A percentile compares a stretch with the other conserved stretches of the same genome.
Conservation (phyloP, 2,329 filamentous ascomycete species). For the Alternaria triticimaculans region DNA sequence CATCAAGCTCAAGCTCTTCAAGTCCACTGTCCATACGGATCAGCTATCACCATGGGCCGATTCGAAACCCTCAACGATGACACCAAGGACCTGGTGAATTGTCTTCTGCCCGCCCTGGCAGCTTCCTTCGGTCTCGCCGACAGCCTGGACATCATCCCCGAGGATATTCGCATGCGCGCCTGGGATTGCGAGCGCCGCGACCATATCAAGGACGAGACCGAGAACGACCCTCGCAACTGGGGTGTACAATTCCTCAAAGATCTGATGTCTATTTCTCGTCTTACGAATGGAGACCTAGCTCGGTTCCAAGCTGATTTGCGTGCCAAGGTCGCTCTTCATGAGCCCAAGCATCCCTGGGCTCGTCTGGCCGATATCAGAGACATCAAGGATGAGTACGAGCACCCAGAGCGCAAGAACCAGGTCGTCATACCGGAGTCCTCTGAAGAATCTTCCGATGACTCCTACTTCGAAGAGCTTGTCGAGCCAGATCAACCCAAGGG, state of each 20-base stretch:
- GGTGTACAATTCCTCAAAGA: constrained; percentile 47
- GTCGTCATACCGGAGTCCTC: constrained; percentile 17
- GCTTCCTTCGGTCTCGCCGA: constrained; percentile 29
- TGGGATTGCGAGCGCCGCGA: constrained; percentile 46
- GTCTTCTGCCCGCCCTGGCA: constrained; percentile 41
- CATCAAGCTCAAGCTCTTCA: background rate
- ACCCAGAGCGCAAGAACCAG: constrained; percentile 23
- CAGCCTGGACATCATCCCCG: constrained; percentile 37
- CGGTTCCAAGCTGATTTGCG: constrained; percentile 36
- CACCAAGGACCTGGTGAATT: constrained; percentile 41
- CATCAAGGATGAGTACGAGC: constrained; percentile 38
- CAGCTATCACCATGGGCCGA: constrained; percentile 34
- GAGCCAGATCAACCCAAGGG: constrained; percentile 32
- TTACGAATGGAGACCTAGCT: constrained; percentile 33
- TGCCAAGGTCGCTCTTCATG: constrained; percentile 32
- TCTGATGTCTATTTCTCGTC: constrained; percentile 39
- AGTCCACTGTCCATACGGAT: too few relatives aligned
- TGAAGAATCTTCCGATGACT: constrained; percentile 32
- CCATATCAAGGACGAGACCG: constrained; percentile 41
- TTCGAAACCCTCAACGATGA: constrained; percentile 42
- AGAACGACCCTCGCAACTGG: constrained; percentile 47
- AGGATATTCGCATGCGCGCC: constrained; percentile 46
- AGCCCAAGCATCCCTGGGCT: constrained; percentile 40
- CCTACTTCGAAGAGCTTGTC: constrained; percentile 39
- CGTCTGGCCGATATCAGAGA: constrained; percentile 40